These are phyloP conservation scores for Cytospora schulzeri DNA, from an alignment of 2,329 filamentous ascomycete genomes.

Conservation along the genomic window DNA sequence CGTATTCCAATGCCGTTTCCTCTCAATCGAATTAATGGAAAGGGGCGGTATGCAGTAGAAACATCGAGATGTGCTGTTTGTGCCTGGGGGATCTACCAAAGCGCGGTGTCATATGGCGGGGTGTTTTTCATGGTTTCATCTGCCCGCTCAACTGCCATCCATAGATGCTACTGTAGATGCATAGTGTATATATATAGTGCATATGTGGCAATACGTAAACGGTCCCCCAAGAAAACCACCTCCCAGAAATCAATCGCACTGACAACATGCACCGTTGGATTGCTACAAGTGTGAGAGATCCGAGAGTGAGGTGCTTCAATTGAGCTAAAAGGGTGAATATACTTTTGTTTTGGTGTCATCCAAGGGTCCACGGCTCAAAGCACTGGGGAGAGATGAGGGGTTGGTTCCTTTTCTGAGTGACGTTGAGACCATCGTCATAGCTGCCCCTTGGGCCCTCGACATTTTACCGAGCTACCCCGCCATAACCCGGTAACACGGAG, in stretches of 20 bases:
- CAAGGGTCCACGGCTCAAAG: neutral
- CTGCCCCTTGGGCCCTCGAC: constrained; percentile 1
- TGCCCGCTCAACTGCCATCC: too few species aligned
- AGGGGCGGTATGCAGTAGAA: constrained; percentile 1
- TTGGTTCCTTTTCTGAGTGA: neutral
- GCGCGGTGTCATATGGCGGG: constrained; percentile 16
- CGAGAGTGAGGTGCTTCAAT: too few species aligned
- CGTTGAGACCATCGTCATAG: constrained; percentile 26
- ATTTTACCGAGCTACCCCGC: constrained; percentile 23
- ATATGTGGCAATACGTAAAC: neutral
- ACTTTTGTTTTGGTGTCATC: too few species aligned
- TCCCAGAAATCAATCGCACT: too few species aligned
- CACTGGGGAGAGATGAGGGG: constrained; percentile 14
- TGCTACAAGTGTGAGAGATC: neutral
- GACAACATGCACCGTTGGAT: neutral
- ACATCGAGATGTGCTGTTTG: neutral
- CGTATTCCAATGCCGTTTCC: neutral
- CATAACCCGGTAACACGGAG: constrained; percentile 11
- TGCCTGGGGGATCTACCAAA: neutral
- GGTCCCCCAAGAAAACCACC: neutral
- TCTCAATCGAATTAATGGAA: too few species aligned
- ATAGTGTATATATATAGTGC: too few species aligned
- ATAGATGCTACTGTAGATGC: too few species aligned
- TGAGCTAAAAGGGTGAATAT: too few species aligned
- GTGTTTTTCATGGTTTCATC: neutral